Evolutionary conservation across 257 asterid genomes (phyloP).

Genomic region (Nicotiana attenuata): DNA sequence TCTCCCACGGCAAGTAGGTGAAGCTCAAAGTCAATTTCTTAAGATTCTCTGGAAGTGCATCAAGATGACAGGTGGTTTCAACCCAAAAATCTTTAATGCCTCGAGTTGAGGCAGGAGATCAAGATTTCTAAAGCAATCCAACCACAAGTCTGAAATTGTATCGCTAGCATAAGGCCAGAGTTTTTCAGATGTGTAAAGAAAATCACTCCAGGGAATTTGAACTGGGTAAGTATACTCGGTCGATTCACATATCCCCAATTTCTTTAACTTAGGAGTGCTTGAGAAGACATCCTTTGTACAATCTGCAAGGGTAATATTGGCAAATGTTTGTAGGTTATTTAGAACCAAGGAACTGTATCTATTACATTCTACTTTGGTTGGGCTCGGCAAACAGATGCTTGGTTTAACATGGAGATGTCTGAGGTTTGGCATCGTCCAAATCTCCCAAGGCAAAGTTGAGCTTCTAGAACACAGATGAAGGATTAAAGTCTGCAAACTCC

Average conservation of each 20-base stretch:
- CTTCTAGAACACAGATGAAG: conserved; percentile 18
- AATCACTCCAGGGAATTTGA: background rate
- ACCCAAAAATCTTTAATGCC: background rate
- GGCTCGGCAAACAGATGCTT: conserved; percentile 11
- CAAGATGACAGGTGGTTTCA: background rate
- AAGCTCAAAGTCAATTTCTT: conserved; percentile 13
- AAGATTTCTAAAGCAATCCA: background rate
- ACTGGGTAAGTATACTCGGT: conserved; percentile 1
- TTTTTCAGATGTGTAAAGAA: background rate
- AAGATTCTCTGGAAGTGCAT: conserved; percentile 15
- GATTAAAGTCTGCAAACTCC: conserved; percentile 31
- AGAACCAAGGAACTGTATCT: background rate
- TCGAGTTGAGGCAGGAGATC: background rate
- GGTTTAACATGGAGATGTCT: conserved; percentile 26
- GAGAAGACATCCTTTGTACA: conserved; percentile 14
- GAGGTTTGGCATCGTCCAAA: conserved; percentile 18
- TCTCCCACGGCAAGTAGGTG: conserved; percentile 8
- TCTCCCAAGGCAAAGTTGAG: conserved; percentile 14
- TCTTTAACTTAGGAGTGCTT: conserved; percentile 19
- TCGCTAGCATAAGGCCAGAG: background rate
- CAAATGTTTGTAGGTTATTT: conserved; percentile 16
- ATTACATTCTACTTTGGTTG: background rate
- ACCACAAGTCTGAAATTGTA: background rate
- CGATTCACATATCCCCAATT: conserved; percentile 27
- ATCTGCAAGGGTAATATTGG: conserved; percentile 19